Evolutionary conservation across 1,284 basidiomycete genomes (phyloP).

Genomic region (Pterula multifida): DNA sequence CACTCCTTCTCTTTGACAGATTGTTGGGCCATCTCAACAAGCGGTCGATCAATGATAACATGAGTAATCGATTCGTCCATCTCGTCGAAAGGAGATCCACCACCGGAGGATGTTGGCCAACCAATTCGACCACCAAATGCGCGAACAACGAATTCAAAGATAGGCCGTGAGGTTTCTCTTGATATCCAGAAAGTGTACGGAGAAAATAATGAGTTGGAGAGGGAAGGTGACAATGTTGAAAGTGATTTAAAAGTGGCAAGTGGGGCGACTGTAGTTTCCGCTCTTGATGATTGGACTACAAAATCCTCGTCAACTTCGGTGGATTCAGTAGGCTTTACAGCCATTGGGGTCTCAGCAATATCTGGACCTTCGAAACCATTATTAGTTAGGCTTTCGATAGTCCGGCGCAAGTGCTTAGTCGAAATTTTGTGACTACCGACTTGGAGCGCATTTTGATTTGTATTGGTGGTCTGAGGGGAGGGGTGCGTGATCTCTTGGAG

Average conservation of each 20-base stretch:
- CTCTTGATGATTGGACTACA: constrained; percentile 50
- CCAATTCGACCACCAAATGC: constrained; percentile 86
- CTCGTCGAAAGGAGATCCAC: constrained; percentile 71
- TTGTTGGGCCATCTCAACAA: constrained; percentile 36
- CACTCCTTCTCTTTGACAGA: constrained; percentile 50
- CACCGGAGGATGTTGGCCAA: constrained; percentile 79
- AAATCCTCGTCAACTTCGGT: constrained; percentile 58
- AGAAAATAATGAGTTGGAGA: constrained; percentile 59
- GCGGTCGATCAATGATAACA: constrained; percentile 88
- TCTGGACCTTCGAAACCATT: constrained; percentile 20
- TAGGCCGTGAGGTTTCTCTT: constrained; percentile 82
- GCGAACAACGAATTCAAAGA: constrained; percentile 93
- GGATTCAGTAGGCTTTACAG: constrained; percentile 11
- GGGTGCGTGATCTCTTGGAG: constrained; percentile 46
- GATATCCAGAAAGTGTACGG: constrained; percentile 93
- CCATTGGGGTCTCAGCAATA: constrained; percentile 21
- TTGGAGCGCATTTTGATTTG: constrained; percentile 32
- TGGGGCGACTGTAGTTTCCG: constrained; percentile 37
- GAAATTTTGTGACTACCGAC: constrained; percentile 48
- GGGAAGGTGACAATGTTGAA: constrained; percentile 40
- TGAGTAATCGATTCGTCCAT: constrained; percentile 83
- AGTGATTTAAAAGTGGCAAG: constrained; percentile 77
- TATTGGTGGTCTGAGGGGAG: constrained; percentile 16
- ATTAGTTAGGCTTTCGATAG: constrained; percentile 53
- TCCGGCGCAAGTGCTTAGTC: constrained; percentile 59